phyloP scores from a whole-genome alignment of 179 eudicot species.

The Monotropa hypopitys region DNA sequence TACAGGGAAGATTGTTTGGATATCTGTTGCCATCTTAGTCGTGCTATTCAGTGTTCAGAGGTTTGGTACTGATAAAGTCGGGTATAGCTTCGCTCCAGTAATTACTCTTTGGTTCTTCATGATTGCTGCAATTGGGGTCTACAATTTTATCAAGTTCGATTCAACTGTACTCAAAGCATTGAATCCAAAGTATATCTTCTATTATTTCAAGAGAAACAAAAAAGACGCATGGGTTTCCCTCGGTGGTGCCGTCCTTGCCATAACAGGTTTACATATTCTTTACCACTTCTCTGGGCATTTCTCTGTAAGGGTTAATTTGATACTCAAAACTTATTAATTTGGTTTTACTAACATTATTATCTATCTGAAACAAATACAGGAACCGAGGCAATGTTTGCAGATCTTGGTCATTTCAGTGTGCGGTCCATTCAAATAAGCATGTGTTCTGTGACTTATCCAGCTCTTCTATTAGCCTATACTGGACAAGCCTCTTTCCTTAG shows the following conservation, averaged over 20 bases:
- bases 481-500: conserved; percentile 69
- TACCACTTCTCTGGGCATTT: too few species aligned
- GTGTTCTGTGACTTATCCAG: conserved; percentile 50
- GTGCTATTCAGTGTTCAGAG: conserved; percentile 51
- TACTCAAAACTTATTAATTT: not conserved
- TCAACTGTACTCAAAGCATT: conserved; percentile 54
- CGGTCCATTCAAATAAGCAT: conserved; percentile 68
- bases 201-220: conserved; percentile 54
- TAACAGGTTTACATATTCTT: conserved; percentile 35
- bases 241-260: conserved; percentile 64
- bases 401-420: conserved; percentile 73
- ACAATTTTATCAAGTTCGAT: conserved; percentile 55
- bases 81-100: conserved; percentile 71
- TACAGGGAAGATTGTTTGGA: conserved; percentile 51
- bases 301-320: too few species aligned
- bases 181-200: conserved; percentile 54
- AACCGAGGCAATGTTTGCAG: conserved; percentile 80
- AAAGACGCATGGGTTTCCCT: conserved; percentile 76
- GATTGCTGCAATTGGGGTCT: conserved; percentile 49
- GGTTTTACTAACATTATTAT: not conserved
- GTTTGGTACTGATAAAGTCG: conserved; percentile 84
- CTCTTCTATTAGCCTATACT: conserved; percentile 46
- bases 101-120: conserved; percentile 49
- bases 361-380: conserved; percentile 22
- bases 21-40: conserved; percentile 44